These are phyloP conservation scores for Scheffersomyces quercinus DNA, from an alignment of 1,139 yeast species.

Conservation along the genomic window DNA sequence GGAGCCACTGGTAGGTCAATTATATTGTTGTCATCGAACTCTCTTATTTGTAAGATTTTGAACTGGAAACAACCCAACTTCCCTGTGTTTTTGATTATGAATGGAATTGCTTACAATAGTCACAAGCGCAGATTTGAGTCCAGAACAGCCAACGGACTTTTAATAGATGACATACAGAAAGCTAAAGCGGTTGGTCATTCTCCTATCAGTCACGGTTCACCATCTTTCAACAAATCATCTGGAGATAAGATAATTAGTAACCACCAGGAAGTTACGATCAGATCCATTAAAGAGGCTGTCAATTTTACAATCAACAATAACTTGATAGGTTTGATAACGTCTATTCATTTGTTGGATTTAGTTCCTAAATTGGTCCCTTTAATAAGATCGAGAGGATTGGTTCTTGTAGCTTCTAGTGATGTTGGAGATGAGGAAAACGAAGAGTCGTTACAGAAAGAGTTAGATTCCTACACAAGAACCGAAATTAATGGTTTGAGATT, in stretches of 20 bases:
- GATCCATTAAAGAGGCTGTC: slow-evolving; percentile 50
- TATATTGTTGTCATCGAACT: slow-evolving; percentile 82
- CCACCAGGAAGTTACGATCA: slow-evolving; percentile 43
- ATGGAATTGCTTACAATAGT: slow-evolving; percentile 53
- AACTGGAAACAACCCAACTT: slow-evolving; percentile 99
- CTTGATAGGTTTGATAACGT: slow-evolving; percentile 78
- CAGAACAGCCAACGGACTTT: slow-evolving; percentile 44
- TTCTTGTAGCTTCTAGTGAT: slow-evolving; percentile 69
- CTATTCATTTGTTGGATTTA: slow-evolving; percentile 65
- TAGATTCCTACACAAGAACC: slow-evolving; percentile 45
- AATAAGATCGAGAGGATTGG: slow-evolving; percentile 77
- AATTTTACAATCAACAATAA: slow-evolving; percentile 80
- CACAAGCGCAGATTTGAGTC: slow-evolving; percentile 32
- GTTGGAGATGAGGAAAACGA: slow-evolving; percentile 31
- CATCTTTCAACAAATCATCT: slow-evolving; percentile 12
- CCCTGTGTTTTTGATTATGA: slow-evolving; percentile 86
- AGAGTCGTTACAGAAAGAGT: slow-evolving; percentile 29
- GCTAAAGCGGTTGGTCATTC: slow-evolving; percentile 1
- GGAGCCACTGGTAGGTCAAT: slow-evolving; percentile 52
- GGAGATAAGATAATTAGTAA: slow-evolving; percentile 15
- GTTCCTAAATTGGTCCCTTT: slow-evolving; percentile 78
- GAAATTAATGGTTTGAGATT: slow-evolving; percentile 78
- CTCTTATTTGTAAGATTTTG: slow-evolving; percentile 84
- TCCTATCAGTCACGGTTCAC: slow-evolving; percentile 9
- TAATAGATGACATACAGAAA: slow-evolving; percentile 24